These are phyloP conservation scores for Verbascum thapsus DNA, from an alignment of 257 asterid species.

Conservation along the genomic window DNA sequence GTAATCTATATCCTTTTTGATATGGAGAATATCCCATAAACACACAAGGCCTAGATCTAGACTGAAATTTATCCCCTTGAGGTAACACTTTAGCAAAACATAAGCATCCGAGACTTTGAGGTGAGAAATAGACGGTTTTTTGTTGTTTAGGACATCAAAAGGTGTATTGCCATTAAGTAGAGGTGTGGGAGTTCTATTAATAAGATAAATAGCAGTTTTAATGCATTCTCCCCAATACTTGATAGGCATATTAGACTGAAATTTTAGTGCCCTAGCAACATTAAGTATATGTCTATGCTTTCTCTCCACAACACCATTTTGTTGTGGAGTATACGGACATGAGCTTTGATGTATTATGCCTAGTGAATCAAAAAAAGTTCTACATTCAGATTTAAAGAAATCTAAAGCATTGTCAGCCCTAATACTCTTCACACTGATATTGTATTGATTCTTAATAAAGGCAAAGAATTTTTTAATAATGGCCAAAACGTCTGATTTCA, in stretches of 20 bases:
- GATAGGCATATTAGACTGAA: no score
- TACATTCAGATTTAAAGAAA: background rate
- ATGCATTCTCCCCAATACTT: no score
- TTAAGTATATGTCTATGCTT: no score
- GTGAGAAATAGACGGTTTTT: background rate
- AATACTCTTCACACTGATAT: background rate
- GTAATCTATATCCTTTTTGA: no score
- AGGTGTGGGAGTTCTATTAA: no score
- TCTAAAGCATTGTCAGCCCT: background rate
- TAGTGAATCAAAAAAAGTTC: background rate
- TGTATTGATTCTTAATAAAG: background rate
- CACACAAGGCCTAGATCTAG: background rate
- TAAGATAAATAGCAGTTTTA: no score
- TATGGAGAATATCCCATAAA: no score
- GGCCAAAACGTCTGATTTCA: background rate
- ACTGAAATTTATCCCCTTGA: background rate
- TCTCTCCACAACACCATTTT: no score
- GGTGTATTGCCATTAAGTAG: no score
- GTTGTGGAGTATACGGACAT: no score
- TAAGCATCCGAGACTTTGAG: background rate
- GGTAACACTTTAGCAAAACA: background rate
- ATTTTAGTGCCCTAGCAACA: no score
- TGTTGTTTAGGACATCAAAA: background rate
- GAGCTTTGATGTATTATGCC: no score
- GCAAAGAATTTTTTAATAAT: background rate